phyloP scores from a whole-genome alignment of 139 green algal species.

The Coelastrella sp. region DNA sequence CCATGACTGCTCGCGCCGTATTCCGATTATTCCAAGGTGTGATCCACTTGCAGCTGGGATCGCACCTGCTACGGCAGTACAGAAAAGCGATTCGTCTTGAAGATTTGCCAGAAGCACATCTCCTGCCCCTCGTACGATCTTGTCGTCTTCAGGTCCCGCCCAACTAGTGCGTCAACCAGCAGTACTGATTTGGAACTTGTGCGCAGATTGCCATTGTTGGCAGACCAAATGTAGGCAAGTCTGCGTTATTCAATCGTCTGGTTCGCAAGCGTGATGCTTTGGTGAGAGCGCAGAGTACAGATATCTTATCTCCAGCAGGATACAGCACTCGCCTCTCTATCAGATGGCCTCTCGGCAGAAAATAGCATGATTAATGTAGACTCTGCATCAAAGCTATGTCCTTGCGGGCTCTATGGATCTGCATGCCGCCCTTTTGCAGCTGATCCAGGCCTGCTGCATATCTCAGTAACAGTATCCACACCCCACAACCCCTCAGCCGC shows the following conservation, averaged over 20 bases:
- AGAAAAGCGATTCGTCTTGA: constrained; percentile 15
- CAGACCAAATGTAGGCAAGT: constrained; percentile 94
- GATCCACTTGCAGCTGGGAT: not conserved
- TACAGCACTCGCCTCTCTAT: not conserved
- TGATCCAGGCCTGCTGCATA: too few relatives aligned
- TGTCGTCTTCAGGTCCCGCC: not conserved
- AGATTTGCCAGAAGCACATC: constrained; percentile 26
- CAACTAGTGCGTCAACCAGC: not conserved
- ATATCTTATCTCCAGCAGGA: not conserved
- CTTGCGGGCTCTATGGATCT: too few relatives aligned
- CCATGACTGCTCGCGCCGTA: not conserved
- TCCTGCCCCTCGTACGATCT: constrained; percentile 22
- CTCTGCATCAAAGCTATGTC: too few relatives aligned
- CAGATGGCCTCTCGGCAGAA: too few relatives aligned
- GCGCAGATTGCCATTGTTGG: constrained; percentile 80
- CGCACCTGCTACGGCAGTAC: too few relatives aligned
- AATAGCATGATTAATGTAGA: too few relatives aligned
- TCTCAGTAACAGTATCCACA: too few relatives aligned
- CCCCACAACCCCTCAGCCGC: too few relatives aligned
- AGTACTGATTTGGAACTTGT: not conserved
- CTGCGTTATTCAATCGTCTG: constrained; percentile 91
- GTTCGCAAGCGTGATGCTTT: constrained; percentile 71
- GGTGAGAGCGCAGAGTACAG: constrained; percentile 58
- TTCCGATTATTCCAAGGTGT: not conserved
- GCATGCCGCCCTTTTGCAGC: too few relatives aligned